Percentiles rank a stretch among this genome's conserved stretches.
Conservation (phyloP, 371 early-diverging fungal genomes). For the Gilbertella persicaria region DNA sequence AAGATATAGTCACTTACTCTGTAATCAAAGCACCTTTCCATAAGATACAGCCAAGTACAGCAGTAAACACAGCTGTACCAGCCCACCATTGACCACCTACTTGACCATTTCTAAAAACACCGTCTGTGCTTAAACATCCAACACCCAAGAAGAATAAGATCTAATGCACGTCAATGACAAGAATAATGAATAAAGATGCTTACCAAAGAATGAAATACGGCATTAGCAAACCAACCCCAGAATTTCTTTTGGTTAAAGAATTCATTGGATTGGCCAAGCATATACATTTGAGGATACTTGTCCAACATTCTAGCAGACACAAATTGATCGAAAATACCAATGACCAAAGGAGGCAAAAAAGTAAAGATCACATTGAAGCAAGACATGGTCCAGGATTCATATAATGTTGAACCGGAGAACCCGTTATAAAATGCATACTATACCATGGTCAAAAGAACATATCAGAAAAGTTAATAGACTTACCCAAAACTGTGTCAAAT, state of each 20-base stretch:
- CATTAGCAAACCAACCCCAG: slow-evolving; percentile 94
- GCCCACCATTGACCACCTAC: slow-evolving; percentile 80
- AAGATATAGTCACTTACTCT: slow-evolving; percentile 51
- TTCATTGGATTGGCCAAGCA: slow-evolving; percentile 85
- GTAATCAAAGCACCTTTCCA: slow-evolving; percentile 85
- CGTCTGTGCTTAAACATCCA: slow-evolving; percentile 60
- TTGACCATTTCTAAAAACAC: slow-evolving; percentile 63
- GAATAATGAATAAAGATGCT: not conserved
- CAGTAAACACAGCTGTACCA: slow-evolving; percentile 78
- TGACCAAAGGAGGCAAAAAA: slow-evolving; percentile 83
- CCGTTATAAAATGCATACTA: slow-evolving; percentile 87
- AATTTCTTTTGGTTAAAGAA: slow-evolving; percentile 93
- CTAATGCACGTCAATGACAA: slow-evolving; percentile 19
- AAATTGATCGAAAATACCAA: slow-evolving; percentile 95
- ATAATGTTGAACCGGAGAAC: slow-evolving; percentile 90
- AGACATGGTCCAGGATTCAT: slow-evolving; percentile 93
- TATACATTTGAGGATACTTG: slow-evolving; percentile 96
- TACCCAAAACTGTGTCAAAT: slow-evolving; percentile 97
- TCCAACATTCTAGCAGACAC: slow-evolving; percentile 91
- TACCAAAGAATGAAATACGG: slow-evolving; percentile 89
- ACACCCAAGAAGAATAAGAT: slow-evolving; percentile 68
- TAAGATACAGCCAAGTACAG: slow-evolving; percentile 78
- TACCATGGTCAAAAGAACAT: slow-evolving; percentile 1
- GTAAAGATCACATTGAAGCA: slow-evolving; percentile 92
- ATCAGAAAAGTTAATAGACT: slow-evolving; percentile 11